Conservation (phyloP, 768 basidiomycete species). For the Lentinula edodes region DNA sequence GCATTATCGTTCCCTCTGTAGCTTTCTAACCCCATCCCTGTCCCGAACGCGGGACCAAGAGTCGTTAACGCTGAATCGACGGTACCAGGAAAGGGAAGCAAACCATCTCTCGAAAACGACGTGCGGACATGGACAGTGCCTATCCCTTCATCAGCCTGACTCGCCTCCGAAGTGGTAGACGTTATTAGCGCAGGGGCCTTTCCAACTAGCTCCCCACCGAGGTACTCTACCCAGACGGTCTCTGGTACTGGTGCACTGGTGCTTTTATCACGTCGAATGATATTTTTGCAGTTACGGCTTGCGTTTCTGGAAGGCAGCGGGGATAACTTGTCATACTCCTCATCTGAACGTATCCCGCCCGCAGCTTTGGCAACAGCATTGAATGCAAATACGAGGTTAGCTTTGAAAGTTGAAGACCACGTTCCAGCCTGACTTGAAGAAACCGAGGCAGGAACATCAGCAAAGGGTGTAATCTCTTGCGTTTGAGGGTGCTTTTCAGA, state of each 20-base stretch:
- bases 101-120: not conserved
- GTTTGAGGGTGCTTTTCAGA: not conserved
- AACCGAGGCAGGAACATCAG: not conserved
- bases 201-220: constrained; percentile 4
- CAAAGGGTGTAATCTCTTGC: not conserved
- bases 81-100: not conserved
- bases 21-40: not conserved
- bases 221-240: constrained; percentile 3
- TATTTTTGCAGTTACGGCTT: not conserved
- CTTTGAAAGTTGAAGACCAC: constrained; percentile 38
- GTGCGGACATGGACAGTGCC: not conserved
- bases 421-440: constrained; percentile 16
- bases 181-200: not conserved
- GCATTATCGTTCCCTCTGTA: not conserved
- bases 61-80: not conserved
- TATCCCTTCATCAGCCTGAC: not conserved
- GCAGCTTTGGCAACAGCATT: constrained; percentile 33
- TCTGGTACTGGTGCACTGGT: not conserved
- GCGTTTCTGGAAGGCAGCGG: not conserved
- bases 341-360: not conserved
- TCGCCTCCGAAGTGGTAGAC: not conserved
- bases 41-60: not conserved
- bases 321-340: not conserved
- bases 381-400: constrained; percentile 43
- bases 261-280: not conserved